phyloP scores from a whole-genome alignment of 176 grass and related monocot genomes.

The Microstegium vimineum region DNA sequence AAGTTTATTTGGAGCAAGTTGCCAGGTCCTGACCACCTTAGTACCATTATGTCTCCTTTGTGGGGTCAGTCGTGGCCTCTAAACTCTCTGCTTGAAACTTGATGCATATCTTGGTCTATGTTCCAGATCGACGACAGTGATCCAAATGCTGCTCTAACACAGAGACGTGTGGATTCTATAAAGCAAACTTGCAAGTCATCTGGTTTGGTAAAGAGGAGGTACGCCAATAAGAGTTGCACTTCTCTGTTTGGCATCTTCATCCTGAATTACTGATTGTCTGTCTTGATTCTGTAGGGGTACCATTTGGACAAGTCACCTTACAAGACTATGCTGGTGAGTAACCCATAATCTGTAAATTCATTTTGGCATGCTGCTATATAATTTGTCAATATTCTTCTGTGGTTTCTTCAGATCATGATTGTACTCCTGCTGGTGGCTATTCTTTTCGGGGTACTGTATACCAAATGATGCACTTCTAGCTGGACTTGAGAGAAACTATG shows the following conservation, averaged over 20 bases:
- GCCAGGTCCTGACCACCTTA: neutral
- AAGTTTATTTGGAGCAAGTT: neutral
- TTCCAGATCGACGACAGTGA: conserved; percentile 57
- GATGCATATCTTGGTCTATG: neutral
- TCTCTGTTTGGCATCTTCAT: conserved; percentile 1
- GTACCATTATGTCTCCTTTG: neutral
- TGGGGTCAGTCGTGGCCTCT: neutral
- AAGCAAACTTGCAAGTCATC: conserved; percentile 68
- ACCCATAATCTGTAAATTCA: neutral
- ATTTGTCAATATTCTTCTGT: conserved; percentile 22
- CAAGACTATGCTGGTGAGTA: conserved; percentile 61
- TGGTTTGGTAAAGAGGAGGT: conserved; percentile 76
- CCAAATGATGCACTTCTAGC: conserved; percentile 20
- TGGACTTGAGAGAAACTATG: neutral
- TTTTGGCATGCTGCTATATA: neutral
- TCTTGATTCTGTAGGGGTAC: conserved; percentile 41
- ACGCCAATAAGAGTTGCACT: neutral
- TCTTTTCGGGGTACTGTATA: conserved; percentile 48
- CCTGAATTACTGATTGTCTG: neutral
- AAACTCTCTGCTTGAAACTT: neutral
- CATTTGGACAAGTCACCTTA: conserved; percentile 54
- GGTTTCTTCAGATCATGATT: conserved; percentile 47
- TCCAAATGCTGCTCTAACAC: conserved; percentile 63
- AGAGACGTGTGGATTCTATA: conserved; percentile 54
- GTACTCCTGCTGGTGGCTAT: conserved; percentile 58